Percentiles rank a stretch among this genome's conserved stretches.
Evolutionary conservation across 2,329 filamentous ascomycete species (phyloP).

Genomic region (Exophiala calicioides): DNA sequence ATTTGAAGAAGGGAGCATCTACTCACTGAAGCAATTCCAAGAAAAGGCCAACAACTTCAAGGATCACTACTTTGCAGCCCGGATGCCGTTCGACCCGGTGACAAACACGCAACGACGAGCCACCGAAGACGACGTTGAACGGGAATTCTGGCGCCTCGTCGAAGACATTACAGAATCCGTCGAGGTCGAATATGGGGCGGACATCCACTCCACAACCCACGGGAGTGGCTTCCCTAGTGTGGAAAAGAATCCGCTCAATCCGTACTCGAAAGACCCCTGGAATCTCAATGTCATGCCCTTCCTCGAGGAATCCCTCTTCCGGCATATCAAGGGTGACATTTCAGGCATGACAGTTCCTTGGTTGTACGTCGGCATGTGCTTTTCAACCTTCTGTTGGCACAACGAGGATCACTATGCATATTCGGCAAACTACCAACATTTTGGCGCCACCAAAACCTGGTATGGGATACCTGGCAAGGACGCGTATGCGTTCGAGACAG

Average conservation of each 20-base stretch:
- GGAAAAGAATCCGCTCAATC: slow-evolving; percentile 82
- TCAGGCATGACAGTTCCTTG: slow-evolving; percentile 99
- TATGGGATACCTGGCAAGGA: slow-evolving; percentile 95
- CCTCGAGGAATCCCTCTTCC: slow-evolving; percentile 86
- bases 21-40: slow-evolving; percentile 93
- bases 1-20: slow-evolving; percentile 93
- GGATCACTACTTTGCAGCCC: slow-evolving; percentile 85
- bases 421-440: slow-evolving; percentile 97
- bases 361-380: slow-evolving; percentile 99
- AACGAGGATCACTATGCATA: slow-evolving; percentile 98
- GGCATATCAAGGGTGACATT: slow-evolving; percentile 96
- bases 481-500: slow-evolving; percentile 89
- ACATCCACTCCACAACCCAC: slow-evolving; percentile 97
- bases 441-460: slow-evolving; percentile 98
- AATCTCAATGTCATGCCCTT: slow-evolving; percentile 92
- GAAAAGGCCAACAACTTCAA: slow-evolving; percentile 96
- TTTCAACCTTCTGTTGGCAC: slow-evolving; percentile 99
- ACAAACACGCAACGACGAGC: slow-evolving; percentile 78
- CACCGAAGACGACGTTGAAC: slow-evolving; percentile 92
- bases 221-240: slow-evolving; percentile 95
- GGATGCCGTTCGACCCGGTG: slow-evolving; percentile 83
- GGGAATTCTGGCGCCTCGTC: slow-evolving; percentile 94
- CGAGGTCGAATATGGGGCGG: slow-evolving; percentile 96
- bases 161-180: slow-evolving; percentile 93
- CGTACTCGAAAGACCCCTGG: slow-evolving; percentile 89